These are phyloP conservation scores for Colletotrichum magnum DNA, from an alignment of 2,329 filamentous ascomycete genomes.

Conservation along the genomic window DNA sequence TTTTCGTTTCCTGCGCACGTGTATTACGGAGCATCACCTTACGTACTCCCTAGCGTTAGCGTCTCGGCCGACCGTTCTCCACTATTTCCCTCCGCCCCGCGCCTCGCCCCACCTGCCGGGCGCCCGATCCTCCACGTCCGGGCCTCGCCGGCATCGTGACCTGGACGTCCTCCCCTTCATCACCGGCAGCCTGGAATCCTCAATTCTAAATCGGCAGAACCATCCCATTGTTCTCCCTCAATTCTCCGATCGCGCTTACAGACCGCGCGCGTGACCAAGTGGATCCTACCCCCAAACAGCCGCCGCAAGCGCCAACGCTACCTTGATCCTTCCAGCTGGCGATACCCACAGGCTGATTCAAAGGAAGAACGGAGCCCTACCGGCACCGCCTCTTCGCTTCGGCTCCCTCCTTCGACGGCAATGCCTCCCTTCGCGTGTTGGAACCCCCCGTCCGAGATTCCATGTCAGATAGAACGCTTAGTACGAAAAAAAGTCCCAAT, in stretches of 20 bases:
- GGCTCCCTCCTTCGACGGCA: background rate
- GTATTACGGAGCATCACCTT: too few species aligned
- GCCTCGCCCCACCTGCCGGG: too few species aligned
- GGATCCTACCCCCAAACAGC: background rate
- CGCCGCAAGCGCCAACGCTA: conserved; percentile 6
- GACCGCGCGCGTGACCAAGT: conserved; percentile 7
- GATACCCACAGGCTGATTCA: background rate
- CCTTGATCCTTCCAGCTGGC: background rate
- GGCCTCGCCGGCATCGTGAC: background rate
- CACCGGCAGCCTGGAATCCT: conserved; percentile 1
- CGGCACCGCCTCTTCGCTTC: conserved; percentile 19
- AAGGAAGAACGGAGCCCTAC: background rate
- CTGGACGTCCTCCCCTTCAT: too few species aligned
- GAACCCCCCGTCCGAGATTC: too few species aligned
- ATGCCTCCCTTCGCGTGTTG: too few species aligned
- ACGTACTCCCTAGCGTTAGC: too few species aligned
- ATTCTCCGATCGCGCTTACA: background rate
- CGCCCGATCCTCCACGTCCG: background rate
- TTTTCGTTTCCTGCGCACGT: too few species aligned
- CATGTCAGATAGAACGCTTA: too few species aligned
- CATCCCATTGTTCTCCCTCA: too few species aligned
- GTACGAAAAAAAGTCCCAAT: background rate
- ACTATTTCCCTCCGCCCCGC: background rate
- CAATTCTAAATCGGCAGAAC: background rate
- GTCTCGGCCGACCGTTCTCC: background rate